phyloP scores from a whole-genome alignment of 257 asterid genomes.

The Cordia subcordata region DNA sequence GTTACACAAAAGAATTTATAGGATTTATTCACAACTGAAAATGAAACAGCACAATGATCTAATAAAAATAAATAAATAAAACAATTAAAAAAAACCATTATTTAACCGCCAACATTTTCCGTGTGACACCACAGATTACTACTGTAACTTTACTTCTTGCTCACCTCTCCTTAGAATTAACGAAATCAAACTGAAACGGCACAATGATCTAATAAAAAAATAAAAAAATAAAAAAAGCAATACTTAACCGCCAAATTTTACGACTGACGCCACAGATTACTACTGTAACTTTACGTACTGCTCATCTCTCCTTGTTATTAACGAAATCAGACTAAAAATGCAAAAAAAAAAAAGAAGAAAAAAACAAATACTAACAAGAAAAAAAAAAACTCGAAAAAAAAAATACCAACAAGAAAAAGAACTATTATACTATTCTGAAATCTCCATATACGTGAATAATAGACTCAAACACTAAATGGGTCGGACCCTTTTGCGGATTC shows the following conservation, averaged over 20 bases:
- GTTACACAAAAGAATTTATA: background rate
- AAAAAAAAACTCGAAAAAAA: background rate
- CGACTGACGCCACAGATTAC: too few species aligned
- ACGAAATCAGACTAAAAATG: background rate
- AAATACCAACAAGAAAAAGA: background rate
- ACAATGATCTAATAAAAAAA: too few species aligned
- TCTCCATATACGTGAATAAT: too few species aligned
- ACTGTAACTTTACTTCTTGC: too few species aligned
- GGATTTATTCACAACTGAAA: background rate
- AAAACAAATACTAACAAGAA: too few species aligned
- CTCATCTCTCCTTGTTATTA: background rate
- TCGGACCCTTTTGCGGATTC: too few species aligned
- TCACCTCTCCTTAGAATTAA: background rate
- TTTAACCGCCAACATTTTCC: background rate
- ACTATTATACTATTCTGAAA: too few species aligned
- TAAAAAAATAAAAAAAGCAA: too few species aligned
- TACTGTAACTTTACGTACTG: too few species aligned
- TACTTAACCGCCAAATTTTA: too few species aligned
- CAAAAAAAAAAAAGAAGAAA: background rate
- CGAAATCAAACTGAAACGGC: background rate
- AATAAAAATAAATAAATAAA: background rate
- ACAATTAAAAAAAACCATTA: background rate
- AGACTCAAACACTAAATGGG: too few species aligned
- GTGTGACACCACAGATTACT: too few species aligned
- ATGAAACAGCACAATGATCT: background rate